Base-by-base conservation (phyloP, 768 basidiomycete genomes). In the Macrolepiota dolichaula region DNA sequence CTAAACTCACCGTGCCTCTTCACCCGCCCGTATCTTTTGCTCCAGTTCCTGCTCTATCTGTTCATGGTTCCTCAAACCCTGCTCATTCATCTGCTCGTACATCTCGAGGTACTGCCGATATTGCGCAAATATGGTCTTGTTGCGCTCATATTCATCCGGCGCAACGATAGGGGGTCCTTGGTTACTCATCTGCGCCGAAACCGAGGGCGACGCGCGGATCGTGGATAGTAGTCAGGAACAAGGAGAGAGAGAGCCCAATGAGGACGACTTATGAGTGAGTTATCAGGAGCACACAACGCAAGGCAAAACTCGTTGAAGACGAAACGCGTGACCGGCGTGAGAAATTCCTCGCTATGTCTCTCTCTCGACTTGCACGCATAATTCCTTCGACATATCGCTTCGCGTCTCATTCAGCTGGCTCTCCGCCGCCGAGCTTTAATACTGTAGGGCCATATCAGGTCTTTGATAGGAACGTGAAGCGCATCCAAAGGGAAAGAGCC, bases 401-500 rank as follows among this genome's bases (percentile, higher is more conserved):
- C 56, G 82, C 86, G 17, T 78, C 85, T 4, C 68, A 83, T 58
- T 79, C 85, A 17, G 70, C 79, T 2, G 74, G 75, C 4, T 73
- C 77, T 24, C 72, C 78, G 17, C 56, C 78, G 9, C 64, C 79
- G n/a, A 78, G 73, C 32, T 65, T 81, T 0, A 74, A 76, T 53
- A 78, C 79, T 19, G 77, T 84, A 22, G 82, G 83, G 0, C 86
- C 91, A 0, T 96, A 89, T 70, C 80, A 88, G 70, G 86, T 98
- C 6, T 98, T 98, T 68, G 95, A 98, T 73, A 85, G 95, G 37
- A 73, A 79, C 49, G 85, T 78, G 7, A 98, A 98, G 73, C 79
- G 75, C 42, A 68, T 84, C 6, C 96, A 98, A 74, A 87, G 83
- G 66, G 88, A 98, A 70, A 76, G 85, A 12, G 88, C 93, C 0